These are phyloP conservation scores for Spathaspora boniae DNA, from an alignment of 805 yeast genomes.

Conservation along the genomic window DNA sequence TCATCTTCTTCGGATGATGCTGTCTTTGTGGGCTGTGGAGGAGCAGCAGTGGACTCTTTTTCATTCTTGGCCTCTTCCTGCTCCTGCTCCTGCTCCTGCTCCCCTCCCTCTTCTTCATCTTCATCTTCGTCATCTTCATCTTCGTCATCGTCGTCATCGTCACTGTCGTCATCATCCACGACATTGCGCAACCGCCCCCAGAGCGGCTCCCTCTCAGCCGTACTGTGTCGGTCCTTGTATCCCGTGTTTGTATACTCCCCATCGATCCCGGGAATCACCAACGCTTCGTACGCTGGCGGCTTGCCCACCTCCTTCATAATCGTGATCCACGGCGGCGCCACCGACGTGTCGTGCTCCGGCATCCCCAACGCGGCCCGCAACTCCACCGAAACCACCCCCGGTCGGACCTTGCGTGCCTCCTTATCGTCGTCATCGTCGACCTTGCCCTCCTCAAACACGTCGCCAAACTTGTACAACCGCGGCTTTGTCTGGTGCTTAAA, in stretches of 20 bases:
- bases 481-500: slow-evolving; percentile 81
- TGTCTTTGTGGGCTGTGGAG: slow-evolving; percentile 7
- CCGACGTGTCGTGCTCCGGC: slow-evolving; percentile 37
- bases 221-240: slow-evolving; percentile 18
- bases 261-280: slow-evolving; percentile 52
- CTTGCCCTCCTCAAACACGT: slow-evolving; percentile 74
- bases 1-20: slow-evolving; percentile 5
- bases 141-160: slow-evolving; percentile 52
- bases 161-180: slow-evolving; percentile 29
- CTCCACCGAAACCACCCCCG: slow-evolving; percentile 64
- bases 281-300: slow-evolving; percentile 76
- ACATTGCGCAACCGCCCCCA: slow-evolving; percentile 37
- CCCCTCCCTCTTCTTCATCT: slow-evolving; percentile 36
- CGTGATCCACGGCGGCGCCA: slow-evolving; percentile 77
- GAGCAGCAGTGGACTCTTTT: slow-evolving; percentile 1
- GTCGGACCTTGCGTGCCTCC: slow-evolving; percentile 42
- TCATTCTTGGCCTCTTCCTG: slow-evolving; percentile 38
- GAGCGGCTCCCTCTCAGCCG: slow-evolving; percentile 11
- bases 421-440: slow-evolving; percentile 45
- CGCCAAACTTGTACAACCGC: slow-evolving; percentile 64
- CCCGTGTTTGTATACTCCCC: slow-evolving; percentile 34
- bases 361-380: slow-evolving; percentile 71
- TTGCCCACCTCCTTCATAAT: slow-evolving; percentile 69
- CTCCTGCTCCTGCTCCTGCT: slow-evolving; percentile 54
- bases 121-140: slow-evolving; percentile 47